These are phyloP conservation scores for Coemansia sp. DNA, from an alignment of 192 early-diverging fungal species.

Conservation along the genomic window DNA sequence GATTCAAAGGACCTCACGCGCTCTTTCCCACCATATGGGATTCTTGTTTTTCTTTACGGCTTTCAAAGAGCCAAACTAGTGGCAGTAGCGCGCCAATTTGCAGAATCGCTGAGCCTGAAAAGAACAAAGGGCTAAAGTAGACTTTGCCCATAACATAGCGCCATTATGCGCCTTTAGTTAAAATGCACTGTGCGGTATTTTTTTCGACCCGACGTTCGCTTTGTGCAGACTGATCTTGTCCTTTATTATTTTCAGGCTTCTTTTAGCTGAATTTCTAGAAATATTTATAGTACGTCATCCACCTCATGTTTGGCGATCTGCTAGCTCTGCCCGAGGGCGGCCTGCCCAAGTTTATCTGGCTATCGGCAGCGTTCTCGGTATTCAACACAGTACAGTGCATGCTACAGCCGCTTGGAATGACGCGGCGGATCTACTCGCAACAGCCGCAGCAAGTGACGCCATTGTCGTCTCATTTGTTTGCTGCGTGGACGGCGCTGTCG, in stretches of 20 bases:
- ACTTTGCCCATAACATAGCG: too few relatives aligned
- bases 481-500: slow-evolving; percentile 82
- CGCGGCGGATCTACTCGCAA: slow-evolving; percentile 69
- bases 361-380: slow-evolving; percentile 71
- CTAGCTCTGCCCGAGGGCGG: slow-evolving; percentile 47
- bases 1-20: background rate
- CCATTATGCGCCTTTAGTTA: too few relatives aligned
- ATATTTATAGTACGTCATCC: too few relatives aligned
- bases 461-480: slow-evolving; percentile 81
- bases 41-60: background rate
- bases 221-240: too few relatives aligned
- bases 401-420: slow-evolving; percentile 68
- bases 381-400: slow-evolving; percentile 88
- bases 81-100: background rate
- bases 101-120: too few relatives aligned
- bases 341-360: slow-evolving; percentile 71
- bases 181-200: background rate
- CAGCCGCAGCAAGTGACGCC: slow-evolving; percentile 66
- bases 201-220: background rate
- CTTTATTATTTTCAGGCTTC: too few relatives aligned
- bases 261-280: too few relatives aligned
- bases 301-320: slow-evolving; percentile 28
- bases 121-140: too few relatives aligned
- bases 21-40: background rate
- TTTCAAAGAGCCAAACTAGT: too few relatives aligned